Conservation (phyloP, 768 basidiomycete species). For the Ramaria sp. region DNA sequence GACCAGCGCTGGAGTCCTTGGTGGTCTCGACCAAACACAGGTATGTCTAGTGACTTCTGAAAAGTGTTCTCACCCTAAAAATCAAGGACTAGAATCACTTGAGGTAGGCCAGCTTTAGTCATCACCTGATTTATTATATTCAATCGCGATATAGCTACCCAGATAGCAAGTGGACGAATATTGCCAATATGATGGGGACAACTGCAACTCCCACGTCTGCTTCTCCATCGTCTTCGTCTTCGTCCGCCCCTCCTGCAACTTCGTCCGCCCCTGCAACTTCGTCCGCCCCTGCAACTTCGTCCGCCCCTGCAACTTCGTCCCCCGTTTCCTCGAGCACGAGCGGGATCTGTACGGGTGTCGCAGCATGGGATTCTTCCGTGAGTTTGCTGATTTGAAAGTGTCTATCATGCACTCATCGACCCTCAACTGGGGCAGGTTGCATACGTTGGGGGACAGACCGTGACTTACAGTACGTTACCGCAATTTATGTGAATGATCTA, state of each 20-base stretch:
- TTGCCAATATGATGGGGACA: slow-evolving; percentile 48
- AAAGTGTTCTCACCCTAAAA: background rate
- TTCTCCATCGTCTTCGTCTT: slow-evolving; percentile 10
- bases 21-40: slow-evolving; percentile 44
- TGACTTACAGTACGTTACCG: slow-evolving; percentile 31
- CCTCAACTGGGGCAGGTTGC: slow-evolving; percentile 21
- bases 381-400: slow-evolving; percentile 5
- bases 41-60: slow-evolving; percentile 13
- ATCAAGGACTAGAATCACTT: slow-evolving; percentile 44
- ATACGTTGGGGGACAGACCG: slow-evolving; percentile 37
- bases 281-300: slow-evolving; percentile 9
- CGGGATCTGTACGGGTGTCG: slow-evolving; percentile 26
- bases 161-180: slow-evolving; percentile 61
- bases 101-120: slow-evolving; percentile 23
- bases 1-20: slow-evolving; percentile 35
- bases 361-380: slow-evolving; percentile 40
- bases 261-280: slow-evolving; percentile 8
- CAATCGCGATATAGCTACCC: slow-evolving; percentile 37
- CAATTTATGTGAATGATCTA: background rate
- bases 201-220: background rate
- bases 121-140: background rate
- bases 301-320: slow-evolving; percentile 13
- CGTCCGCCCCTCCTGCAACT: background rate
- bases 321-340: background rate
- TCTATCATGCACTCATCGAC: background rate